Percentiles rank a stretch among this genome's conserved stretches.
phyloP scores from a whole-genome alignment of 495 filamentous ascomycete genomes.

The Penicillium lagena region DNA sequence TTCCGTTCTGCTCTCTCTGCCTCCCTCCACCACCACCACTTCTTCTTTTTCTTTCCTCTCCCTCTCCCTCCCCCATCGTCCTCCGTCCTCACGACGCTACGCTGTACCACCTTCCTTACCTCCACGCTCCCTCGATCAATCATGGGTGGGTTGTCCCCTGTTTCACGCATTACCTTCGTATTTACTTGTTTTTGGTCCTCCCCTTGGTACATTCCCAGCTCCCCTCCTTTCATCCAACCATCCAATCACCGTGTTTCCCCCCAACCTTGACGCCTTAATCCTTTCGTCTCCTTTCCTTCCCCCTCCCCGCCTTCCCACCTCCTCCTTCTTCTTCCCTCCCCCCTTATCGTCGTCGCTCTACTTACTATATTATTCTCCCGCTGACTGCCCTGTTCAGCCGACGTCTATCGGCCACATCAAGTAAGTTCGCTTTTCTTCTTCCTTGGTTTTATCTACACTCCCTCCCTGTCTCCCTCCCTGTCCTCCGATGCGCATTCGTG shows the following conservation, averaged over 20 bases:
- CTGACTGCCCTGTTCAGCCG: conserved; percentile 27
- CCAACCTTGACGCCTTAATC: conserved; percentile 21
- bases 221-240: conserved; percentile 12
- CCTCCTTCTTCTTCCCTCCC: conserved; percentile 8
- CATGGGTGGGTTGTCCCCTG: conserved; percentile 24
- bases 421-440: conserved; percentile 33
- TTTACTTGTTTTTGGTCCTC: conserved; percentile 9
- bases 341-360: conserved; percentile 15
- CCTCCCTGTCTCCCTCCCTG: neutral
- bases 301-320: conserved; percentile 1
- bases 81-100: neutral
- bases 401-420: conserved; percentile 51
- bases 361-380: conserved; percentile 4
- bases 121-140: conserved; percentile 7
- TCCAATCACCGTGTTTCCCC: conserved; percentile 17
- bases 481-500: neutral
- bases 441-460: neutral
- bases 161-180: neutral
- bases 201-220: conserved; percentile 19
- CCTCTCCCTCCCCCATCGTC: conserved; percentile 14
- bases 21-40: neutral
- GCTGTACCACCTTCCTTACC: conserved; percentile 4
- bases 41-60: conserved; percentile 1
- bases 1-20: neutral
- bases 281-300: conserved; percentile 13